Percentiles rank a stretch among this genome's conserved stretches.
Evolutionary conservation across 192 early-diverging fungal species (phyloP).

Genomic region (Backusella luteola): DNA sequence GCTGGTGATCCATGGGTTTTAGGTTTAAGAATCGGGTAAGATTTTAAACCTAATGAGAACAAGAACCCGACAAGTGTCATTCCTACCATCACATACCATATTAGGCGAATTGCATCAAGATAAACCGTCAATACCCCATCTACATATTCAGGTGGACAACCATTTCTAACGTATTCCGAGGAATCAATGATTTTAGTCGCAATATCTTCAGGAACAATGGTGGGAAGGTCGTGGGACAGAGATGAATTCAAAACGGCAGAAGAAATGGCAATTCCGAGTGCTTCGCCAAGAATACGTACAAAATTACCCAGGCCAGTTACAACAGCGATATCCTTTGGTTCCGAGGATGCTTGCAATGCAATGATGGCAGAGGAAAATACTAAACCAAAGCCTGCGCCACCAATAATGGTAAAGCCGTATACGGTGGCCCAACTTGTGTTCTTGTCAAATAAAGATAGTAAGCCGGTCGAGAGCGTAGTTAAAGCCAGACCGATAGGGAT

Average conservation of each 20-base stretch:
- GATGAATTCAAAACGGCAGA: constrained; percentile 31
- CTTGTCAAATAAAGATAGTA: constrained; percentile 59
- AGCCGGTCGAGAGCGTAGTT: constrained; percentile 57
- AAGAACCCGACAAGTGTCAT: constrained; percentile 15
- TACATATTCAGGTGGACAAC: constrained; percentile 19
- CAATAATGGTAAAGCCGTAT: constrained; percentile 20
- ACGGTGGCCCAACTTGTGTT: constrained; percentile 12
- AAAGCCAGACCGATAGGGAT: constrained; percentile 55
- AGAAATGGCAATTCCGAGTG: constrained; percentile 34
- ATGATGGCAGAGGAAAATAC: constrained; percentile 36
- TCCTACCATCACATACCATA: constrained; percentile 28
- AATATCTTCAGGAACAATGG: constrained; percentile 9
- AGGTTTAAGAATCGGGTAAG: constrained; percentile 4
- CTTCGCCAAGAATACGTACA: constrained; percentile 32
- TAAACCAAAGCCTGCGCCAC: constrained; percentile 24
- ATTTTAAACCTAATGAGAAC: not conserved
- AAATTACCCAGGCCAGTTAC: constrained; percentile 38
- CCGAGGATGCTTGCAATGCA: constrained; percentile 27
- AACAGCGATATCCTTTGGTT: constrained; percentile 35
- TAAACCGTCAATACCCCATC: constrained; percentile 15
- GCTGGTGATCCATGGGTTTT: not conserved
- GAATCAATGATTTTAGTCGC: constrained; percentile 12
- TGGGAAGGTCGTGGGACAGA: constrained; percentile 20
- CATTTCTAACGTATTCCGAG: constrained; percentile 23
- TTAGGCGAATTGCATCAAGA: constrained; percentile 18